Percentiles rank a stretch among this genome's conserved stretches.
These are phyloP conservation scores for Staphylotrichum tortipilum DNA, from an alignment of 495 filamentous ascomycete species.

Conservation along the genomic window DNA sequence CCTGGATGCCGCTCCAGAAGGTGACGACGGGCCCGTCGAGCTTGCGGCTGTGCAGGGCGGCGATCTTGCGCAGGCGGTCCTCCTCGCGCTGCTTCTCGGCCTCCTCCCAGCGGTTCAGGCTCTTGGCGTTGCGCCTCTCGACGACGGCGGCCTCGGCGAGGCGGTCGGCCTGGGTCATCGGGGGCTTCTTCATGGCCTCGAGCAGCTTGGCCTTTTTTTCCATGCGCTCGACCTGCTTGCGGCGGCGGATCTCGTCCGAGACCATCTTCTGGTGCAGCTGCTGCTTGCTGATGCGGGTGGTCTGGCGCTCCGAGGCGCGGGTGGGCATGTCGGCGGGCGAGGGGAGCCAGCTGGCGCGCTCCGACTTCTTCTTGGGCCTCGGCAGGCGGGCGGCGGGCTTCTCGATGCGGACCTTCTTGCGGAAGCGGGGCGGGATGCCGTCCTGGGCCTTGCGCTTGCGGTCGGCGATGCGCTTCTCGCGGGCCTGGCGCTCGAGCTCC, in stretches of 20 bases:
- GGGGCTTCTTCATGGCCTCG: constrained; percentile 61
- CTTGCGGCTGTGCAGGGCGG: constrained; percentile 74
- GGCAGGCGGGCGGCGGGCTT: constrained; percentile 35
- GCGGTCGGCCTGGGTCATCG: constrained; percentile 85
- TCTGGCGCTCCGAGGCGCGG: constrained; percentile 71
- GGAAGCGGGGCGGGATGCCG: constrained; percentile 42
- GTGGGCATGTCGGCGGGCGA: constrained; percentile 68
- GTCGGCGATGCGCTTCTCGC: constrained; percentile 37
- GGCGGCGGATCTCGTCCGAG: constrained; percentile 69
- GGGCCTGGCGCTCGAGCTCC: constrained; percentile 54
- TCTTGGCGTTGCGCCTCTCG: constrained; percentile 80
- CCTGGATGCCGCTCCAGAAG: constrained; percentile 83
- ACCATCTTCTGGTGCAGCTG: constrained; percentile 73
- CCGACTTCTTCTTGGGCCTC: constrained; percentile 85
- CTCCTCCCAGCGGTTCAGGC: constrained; percentile 88
- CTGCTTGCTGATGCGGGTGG: constrained; percentile 79
- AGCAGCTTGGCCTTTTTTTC: constrained; percentile 75
- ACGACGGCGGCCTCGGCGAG: constrained; percentile 74
- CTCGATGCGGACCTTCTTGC: constrained; percentile 49
- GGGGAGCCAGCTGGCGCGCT: constrained; percentile 82
- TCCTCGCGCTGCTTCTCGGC: constrained; percentile 79
- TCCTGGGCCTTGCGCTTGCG: constrained; percentile 74
- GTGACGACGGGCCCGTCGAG: constrained; percentile 85
- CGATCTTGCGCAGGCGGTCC: constrained; percentile 69
- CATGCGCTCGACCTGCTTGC: constrained; percentile 75